Evolutionary conservation across 805 yeast genomes (phyloP), one percentile per base, ranked within the genome.

Genomic region (Tetrapisispora taiwanensis): DNA sequence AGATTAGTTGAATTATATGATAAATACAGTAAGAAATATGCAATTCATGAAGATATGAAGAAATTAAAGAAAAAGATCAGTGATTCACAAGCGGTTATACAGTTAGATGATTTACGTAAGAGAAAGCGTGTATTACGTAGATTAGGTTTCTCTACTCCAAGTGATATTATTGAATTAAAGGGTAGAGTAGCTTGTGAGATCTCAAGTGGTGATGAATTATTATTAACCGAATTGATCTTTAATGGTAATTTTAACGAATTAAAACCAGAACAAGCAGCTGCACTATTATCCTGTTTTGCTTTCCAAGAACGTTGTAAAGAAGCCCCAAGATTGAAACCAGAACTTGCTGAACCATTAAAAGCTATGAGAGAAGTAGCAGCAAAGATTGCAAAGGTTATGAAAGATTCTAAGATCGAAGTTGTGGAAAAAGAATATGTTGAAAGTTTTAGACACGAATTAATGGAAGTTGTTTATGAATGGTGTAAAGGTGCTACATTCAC

Each of bases 121-220:
- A 81, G 98, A 56, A 90, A 88, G 63, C 75, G 97, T 56, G 97
- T 94, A 1, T 70, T 92, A 54, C 79, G 97, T 63, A 78, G 96
- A 58, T 74, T 92, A 32, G 97, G 92, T 0, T 92, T 92, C 68
- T 81, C 89, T 34, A 81, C 94, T 2, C 80, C 79, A 43, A 74
- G 77, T 50, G 98, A 92, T 63, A 81, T 92, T 48, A 94, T 92
- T 50, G 97, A 92, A 62, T 73, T 92, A 56, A 92, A 92, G 66
- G 99, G 99, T 45, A 77, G 97, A 61, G 97, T 92, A 45, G 97
- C 96, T 0, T 90, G 97, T 65, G 97, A 90, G 58, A 90, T 90
- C 54, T 80, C 90, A 54, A 83, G 94, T 19, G 97, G 96, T 47
- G 78, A 74, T 53, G 95, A 87, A 65, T 67, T 87, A 44, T 60